Evolutionary conservation across 2,329 filamentous ascomycete genomes (phyloP), one percentile per base, ranked within the genome.

Genomic region (Fusarium irregulare): DNA sequence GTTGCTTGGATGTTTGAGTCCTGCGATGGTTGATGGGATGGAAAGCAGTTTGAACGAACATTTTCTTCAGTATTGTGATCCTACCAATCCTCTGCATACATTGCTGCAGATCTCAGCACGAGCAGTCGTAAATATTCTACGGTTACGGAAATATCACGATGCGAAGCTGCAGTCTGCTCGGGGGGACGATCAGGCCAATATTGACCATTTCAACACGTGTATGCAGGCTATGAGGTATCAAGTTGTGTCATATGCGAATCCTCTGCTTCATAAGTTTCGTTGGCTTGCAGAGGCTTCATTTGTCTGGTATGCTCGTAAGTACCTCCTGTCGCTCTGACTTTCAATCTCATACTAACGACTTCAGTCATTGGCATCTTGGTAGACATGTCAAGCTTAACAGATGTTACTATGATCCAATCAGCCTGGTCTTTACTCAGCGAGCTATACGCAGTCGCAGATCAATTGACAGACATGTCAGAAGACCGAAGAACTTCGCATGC

Each of bases 21-120:
- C 54, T 10, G 9, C 48, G 0, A 44, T 50, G 18, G 50, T 68
- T 2, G 41, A 68, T 2, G 64, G 56, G 0, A 32, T 68, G 1
- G 65, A 68, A 13, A 18, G 11, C 7, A 23, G 65, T 0, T 40
- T 68, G 4, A 68, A 68, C 13, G 44, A 68, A 12, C 32, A 16
- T 7, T 68, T 68, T 16, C 4, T 68, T 4, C 64, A 68, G 25
- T 68, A 68, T 8, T 68, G 65, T 3, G 64, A 68, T 18, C 65
- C 64, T 2, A 59, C 50, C 0, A 30, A 59, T 2, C 64, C 65
- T 4, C 16, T 68, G 0, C 47, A 68, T 11, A 44, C 37, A 3
- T 13, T 68, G 0, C 0, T 68, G 2, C 65, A 68, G n/a, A 67
- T 68, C 2, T 16, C 32, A 1, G 64, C 64, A 0, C 41, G 65